These are phyloP conservation scores for Microdochium nivale DNA, from an alignment of 2,329 filamentous ascomycete genomes.

Conservation along the genomic window DNA sequence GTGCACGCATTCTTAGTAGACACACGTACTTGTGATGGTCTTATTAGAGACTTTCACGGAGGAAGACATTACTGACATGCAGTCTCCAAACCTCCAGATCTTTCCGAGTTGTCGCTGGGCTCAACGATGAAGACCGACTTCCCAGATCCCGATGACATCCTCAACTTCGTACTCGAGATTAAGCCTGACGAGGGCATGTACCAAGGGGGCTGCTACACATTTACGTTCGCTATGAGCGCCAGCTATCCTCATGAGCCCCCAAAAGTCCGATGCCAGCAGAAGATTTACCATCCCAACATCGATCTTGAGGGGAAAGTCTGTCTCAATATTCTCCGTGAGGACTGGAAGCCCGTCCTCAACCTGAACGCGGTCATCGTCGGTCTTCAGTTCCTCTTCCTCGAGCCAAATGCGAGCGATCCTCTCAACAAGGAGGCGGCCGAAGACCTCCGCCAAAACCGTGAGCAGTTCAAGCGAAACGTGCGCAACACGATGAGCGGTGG, in stretches of 20 bases:
- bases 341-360: constrained; percentile 98
- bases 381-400: constrained; percentile 90
- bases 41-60: too few species aligned
- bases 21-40: background rate
- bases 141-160: constrained; percentile 74
- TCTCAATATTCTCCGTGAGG: constrained; percentile 91
- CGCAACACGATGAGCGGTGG: constrained; percentile 76
- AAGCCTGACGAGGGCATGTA: constrained; percentile 83
- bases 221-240: constrained; percentile 86
- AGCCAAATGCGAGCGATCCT: constrained; percentile 95
- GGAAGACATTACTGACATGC: background rate
- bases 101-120: constrained; percentile 71
- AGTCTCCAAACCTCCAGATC: constrained; percentile 43
- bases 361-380: constrained; percentile 95
- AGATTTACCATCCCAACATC: constrained; percentile 99
- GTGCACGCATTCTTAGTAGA: constrained; percentile 5
- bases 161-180: constrained; percentile 76
- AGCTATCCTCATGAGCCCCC: constrained; percentile 96
- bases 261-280: constrained; percentile 93
- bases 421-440: constrained; percentile 97
- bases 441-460: constrained; percentile 76
- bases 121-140: constrained; percentile 76
- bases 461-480: constrained; percentile 88
- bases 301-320: constrained; percentile 97
- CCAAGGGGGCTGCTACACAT: constrained; percentile 78